Evolutionary conservation across 2,329 filamentous ascomycete species (phyloP).

Genomic region (Zymoseptoria tritici): DNA sequence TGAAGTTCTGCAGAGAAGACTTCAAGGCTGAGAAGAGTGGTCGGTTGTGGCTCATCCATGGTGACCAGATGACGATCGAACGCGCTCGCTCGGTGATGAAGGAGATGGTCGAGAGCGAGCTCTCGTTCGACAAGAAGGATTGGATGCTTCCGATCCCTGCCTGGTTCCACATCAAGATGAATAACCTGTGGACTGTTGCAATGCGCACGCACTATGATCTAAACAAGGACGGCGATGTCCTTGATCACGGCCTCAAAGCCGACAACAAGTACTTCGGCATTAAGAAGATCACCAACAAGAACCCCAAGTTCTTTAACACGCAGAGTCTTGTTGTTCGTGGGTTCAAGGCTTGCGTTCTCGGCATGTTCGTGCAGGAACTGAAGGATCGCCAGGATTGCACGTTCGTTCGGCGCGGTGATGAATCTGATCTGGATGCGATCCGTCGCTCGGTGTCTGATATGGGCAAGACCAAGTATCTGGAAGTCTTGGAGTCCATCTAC

Average conservation of each 20-base stretch:
- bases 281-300: slow-evolving; percentile 1
- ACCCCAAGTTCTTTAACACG: background rate
- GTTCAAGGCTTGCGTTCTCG: background rate
- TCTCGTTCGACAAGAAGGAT: background rate
- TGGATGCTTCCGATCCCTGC: background rate
- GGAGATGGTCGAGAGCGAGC: slow-evolving; percentile 1
- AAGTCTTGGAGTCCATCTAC: background rate
- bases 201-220: background rate
- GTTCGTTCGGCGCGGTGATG: background rate
- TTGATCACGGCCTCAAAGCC: background rate
- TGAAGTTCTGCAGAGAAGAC: background rate
- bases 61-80: background rate
- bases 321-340: background rate
- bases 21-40: background rate
- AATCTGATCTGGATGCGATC: background rate
- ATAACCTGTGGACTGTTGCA: background rate
- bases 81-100: background rate
- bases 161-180: background rate
- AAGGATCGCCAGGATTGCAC: background rate
- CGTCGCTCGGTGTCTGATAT: background rate
- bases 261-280: background rate
- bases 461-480: background rate
- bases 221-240: background rate
- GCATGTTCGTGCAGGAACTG: background rate
- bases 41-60: background rate